Evolutionary conservation across 768 basidiomycete species (phyloP), one percentile per base, ranked within the genome.

Genomic region (Pleurotus platypus): DNA sequence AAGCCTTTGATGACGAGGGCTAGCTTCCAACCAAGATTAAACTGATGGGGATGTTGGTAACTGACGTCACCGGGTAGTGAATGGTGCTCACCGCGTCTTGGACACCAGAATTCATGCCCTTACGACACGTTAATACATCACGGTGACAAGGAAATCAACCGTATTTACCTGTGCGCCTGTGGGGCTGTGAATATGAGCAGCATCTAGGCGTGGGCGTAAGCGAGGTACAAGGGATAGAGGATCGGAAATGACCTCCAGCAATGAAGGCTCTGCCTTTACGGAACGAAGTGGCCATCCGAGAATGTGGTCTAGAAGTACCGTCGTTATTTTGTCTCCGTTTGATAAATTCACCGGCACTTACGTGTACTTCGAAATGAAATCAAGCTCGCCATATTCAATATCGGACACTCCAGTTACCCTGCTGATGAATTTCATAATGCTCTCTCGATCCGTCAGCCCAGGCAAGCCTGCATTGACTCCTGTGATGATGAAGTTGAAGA

Each of bases 201-300:
- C 72, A 60, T 80, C 79, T 80, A 38, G 5, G 15, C 9, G 1
- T 15, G 38, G 5, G 12, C 3, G 12, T 2, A 37, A 16, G 1
- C 18, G 22, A 8, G 7, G 22, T 9, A 6, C 20, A 24, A 13
- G 11, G 15, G 24, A 11, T 2, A 9, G 8, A 24, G 35, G 1
- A 35, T 43, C n/a, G 46, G 15, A 11, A 35, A 60, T 55, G 55
- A 76, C 79, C 80, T 55, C 80, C 81, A 38, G 64, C 71, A 27
- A 81, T 55, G 57, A 80, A 78, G 13, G 72, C 75, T 11, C 77
- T 69, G 1, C 77, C 78, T 9, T 64, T 56, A 6, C 64, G 55
- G 60, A 81, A 77, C 20, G 67, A 68, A 46, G 79, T 61, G 0
- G 69, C 74, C 75, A 78, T 78, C 12, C 81, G 69, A 46, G 79